phyloP scores from a whole-genome alignment of 2,329 filamentous ascomycete genomes.

The Ploettnerulaceae sp. region DNA sequence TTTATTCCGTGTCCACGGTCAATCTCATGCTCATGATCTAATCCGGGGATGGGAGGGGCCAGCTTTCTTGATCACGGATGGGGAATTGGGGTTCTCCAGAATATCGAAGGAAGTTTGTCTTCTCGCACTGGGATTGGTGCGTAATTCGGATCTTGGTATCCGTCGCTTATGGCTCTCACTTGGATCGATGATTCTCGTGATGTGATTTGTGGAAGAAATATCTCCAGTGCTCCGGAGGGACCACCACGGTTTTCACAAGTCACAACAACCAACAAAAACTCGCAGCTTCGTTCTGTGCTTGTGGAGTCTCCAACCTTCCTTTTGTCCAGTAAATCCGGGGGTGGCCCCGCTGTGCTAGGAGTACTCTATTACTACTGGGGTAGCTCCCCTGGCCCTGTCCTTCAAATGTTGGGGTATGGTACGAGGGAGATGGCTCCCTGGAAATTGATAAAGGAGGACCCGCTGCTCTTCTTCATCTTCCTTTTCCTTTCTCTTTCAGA shows the following conservation, averaged over 20 bases:
- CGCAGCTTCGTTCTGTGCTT: not conserved
- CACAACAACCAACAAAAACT: not conserved
- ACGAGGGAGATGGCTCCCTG: not conserved
- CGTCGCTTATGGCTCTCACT: constrained; percentile 1
- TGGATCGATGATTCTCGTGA: not conserved
- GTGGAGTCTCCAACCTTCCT: constrained; percentile 4
- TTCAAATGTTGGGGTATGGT: constrained; percentile 5
- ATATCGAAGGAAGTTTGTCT: not conserved
- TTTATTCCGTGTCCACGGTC: too few species aligned
- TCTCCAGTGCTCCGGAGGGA: constrained; percentile 5
- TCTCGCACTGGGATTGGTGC: constrained; percentile 7
- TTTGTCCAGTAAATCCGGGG: constrained; percentile 9
- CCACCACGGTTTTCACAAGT: not conserved
- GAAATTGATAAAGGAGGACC: not conserved
- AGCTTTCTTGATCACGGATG: not conserved
- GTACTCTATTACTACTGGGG: too few species aligned
- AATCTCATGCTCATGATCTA: not conserved
- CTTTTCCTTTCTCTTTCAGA: constrained; percentile 1
- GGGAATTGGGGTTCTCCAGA: constrained; percentile 4
- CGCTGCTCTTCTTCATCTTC: not conserved
- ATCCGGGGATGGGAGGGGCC: not conserved
- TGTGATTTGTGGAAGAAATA: constrained; percentile 13
- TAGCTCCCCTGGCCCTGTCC: constrained; percentile 2
- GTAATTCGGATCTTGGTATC: constrained; percentile 2
- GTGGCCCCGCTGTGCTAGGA: not conserved